phyloP scores from a whole-genome alignment of 106 monocot species.

The Gastrodia elata region DNA sequence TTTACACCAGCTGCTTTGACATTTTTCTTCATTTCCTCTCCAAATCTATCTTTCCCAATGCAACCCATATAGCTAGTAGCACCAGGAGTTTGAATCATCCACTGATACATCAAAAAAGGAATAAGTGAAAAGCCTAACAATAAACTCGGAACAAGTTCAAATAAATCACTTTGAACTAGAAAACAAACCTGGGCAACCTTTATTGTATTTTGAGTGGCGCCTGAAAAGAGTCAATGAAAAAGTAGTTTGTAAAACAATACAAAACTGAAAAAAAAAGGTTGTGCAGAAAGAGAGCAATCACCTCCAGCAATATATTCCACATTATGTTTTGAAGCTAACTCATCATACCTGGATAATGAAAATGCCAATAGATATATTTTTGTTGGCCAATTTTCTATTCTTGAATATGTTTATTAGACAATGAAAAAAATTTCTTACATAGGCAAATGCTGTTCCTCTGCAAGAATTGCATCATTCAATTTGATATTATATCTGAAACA shows the following conservation, averaged over 20 bases:
- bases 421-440: constrained; percentile 43
- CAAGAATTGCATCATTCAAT: constrained; percentile 72
- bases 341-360: constrained; percentile 60
- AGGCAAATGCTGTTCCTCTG: constrained; percentile 69
- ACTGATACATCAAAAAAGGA: constrained; percentile 34
- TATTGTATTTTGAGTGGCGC: constrained; percentile 93
- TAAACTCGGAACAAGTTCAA: not conserved
- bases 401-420: not conserved
- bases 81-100: constrained; percentile 98
- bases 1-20: constrained; percentile 64
- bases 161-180: not conserved
- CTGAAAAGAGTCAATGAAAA: constrained; percentile 21
- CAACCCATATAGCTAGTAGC: constrained; percentile 94
- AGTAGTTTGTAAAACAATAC: not conserved
- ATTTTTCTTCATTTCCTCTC: constrained; percentile 94
- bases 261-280: not conserved
- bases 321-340: constrained; percentile 52
- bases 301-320: constrained; percentile 98
- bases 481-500: constrained; percentile 59
- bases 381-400: not conserved
- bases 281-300: constrained; percentile 8
- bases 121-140: not conserved
- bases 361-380: not conserved
- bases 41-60: constrained; percentile 95
- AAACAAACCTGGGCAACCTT: constrained; percentile 87